Evolutionary conservation across 2,329 filamentous ascomycete genomes (phyloP).

Genomic region (Calonectria multiphialidica): DNA sequence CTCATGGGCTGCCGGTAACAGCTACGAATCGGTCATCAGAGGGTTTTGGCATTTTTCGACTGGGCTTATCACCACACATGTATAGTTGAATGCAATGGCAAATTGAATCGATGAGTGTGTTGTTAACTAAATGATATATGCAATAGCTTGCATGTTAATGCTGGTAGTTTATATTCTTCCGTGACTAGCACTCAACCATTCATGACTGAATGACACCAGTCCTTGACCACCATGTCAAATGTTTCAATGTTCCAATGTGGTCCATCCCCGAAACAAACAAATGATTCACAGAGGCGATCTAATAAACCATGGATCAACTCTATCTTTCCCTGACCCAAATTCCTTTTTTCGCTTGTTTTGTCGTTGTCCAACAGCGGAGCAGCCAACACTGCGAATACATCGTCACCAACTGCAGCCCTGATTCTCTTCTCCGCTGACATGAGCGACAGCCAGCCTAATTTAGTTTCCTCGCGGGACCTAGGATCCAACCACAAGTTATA

Average conservation of each 20-base stretch:
- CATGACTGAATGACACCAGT: background rate
- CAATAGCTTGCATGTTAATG: no score
- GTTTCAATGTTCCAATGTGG: background rate
- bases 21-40: no score
- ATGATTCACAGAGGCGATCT: background rate
- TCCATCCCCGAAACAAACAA: background rate
- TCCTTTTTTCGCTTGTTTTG: background rate
- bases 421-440: background rate
- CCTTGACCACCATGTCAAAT: background rate
- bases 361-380: background rate
- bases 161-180: no score
- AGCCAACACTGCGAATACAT: background rate
- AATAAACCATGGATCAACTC: background rate
- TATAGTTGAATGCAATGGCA: no score
- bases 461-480: background rate
- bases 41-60: no score
- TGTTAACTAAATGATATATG: no score
- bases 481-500: background rate
- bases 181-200: background rate
- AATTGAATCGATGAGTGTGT: no score
- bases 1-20: no score
- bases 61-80: no score
- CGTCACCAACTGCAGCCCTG: background rate
- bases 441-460: background rate
- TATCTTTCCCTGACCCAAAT: background rate